Evolutionary conservation across 2,329 filamentous ascomycete genomes (phyloP).

Genomic region (Colletotrichum endophyticum): DNA sequence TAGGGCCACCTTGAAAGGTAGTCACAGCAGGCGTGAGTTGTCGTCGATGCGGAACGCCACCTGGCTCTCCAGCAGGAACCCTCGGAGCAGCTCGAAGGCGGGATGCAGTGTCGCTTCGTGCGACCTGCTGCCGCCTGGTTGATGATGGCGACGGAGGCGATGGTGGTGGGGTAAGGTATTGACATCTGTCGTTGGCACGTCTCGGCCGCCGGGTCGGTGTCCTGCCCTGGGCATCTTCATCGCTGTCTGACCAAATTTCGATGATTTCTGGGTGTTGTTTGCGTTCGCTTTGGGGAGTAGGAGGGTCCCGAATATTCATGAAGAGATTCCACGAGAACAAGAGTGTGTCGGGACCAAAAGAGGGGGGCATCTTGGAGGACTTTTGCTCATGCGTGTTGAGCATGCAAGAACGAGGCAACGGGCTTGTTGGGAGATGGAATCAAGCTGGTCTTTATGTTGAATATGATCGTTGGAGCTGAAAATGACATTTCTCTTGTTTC

Average conservation of each 20-base stretch:
- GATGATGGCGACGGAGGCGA: neutral
- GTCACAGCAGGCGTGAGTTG: neutral
- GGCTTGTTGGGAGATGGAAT: neutral
- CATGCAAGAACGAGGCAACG: neutral
- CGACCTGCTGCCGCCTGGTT: neutral
- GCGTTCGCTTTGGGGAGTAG: neutral
- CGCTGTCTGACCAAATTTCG: neutral
- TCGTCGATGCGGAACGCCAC: neutral
- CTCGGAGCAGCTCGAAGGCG: neutral
- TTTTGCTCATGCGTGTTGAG: neutral
- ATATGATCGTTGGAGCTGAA: neutral
- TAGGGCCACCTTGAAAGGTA: neutral
- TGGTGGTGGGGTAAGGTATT: neutral
- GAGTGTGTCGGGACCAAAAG: neutral
- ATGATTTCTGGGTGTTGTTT: neutral
- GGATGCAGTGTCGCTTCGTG: neutral
- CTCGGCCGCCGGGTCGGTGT: neutral
- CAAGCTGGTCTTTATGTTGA: neutral
- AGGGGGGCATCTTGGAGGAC: neutral
- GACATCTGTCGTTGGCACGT: neutral
- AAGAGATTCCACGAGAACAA: neutral
- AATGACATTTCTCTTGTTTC: neutral
- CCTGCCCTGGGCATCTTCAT: neutral
- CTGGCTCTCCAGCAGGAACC: neutral
- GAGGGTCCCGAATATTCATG: neutral